Base-by-base conservation (phyloP, 441 rosid species). In the Pelargonium exstipulatum region DNA sequence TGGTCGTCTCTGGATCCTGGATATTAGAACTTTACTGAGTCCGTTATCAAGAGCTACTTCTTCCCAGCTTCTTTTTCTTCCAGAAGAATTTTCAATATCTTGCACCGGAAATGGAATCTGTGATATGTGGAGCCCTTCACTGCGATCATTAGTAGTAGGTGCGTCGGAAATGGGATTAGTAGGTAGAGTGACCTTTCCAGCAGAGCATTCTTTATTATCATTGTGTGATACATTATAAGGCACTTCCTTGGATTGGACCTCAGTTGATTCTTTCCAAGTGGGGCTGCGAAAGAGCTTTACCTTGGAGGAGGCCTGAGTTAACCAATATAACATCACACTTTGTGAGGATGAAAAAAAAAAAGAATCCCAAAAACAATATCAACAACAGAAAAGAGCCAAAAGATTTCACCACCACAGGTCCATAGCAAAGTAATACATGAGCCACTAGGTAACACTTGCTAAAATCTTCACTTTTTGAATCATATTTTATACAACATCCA, bases 21-120 rank as follows among this genome's bases (percentile, higher is more conserved):
- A 60, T 46, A 32, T 73, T 73, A 80, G 76, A 68, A 57, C 75
- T n/a, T 66, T 69, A 79, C 64, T 71, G 70, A 71, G 79, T 70
- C 62, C 83, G 74, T 78, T 71, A 60, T 57, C 78, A 72, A 73
- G 65, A 80, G 51, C 60, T 57, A 67, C 65, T 72, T 85, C 87
- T 74, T 81, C 76, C 72, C 77, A 67, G 73, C 83, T 79, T 83
- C 93, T 88, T 86, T 88, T 86, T 72, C 69, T 69, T 71, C 78
- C 71, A 72, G 84, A 78, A 77, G 83, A 72, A 71, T 77, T 83
- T 69, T 73, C 70, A 69, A 71, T 62, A 63, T 77, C 76, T 60
- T 64, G 78, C 61, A 71, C 66, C 69, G 77, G 69, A 79, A 66
- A 74, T 57, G 65, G 65, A 73, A 55, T 78, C 32, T 45, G 22